Evolutionary conservation across 805 yeast species (phyloP).

Genomic region (Debaryomyces castellii): DNA sequence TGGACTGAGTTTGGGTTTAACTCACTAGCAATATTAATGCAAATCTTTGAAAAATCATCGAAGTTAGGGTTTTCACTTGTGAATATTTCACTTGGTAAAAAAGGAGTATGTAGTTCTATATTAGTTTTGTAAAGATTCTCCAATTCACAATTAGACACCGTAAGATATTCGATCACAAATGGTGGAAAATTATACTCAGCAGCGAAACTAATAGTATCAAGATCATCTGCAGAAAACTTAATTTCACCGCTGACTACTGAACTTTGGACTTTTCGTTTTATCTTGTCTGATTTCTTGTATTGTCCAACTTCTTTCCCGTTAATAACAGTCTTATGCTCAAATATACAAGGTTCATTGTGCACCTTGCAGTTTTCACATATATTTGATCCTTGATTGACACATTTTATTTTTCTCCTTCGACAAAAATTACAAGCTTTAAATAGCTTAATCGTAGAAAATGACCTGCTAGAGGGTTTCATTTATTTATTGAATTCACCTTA

Average conservation of each 20-base stretch:
- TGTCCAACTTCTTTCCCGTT: not conserved
- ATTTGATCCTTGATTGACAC: constrained; percentile 7
- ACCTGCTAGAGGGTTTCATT: not conserved
- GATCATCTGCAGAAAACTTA: not conserved
- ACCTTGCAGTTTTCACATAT: constrained; percentile 15
- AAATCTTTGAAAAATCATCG: constrained; percentile 14
- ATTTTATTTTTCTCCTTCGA: constrained; percentile 18
- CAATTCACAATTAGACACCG: not conserved
- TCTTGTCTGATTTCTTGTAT: not conserved
- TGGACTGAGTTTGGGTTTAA: not conserved
- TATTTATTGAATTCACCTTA: not conserved
- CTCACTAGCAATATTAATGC: constrained; percentile 14
- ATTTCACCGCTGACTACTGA: not conserved
- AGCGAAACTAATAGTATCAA: not conserved
- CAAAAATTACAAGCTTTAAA: constrained; percentile 20
- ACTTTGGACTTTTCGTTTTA: not conserved
- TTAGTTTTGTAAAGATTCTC: not conserved
- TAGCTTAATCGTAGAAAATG: constrained; percentile 8
- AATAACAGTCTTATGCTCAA: constrained; percentile 15
- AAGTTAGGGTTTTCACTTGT: constrained; percentile 1
- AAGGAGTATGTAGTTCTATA: constrained; percentile 21
- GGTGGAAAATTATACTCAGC: not conserved
- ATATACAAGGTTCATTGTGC: constrained; percentile 13
- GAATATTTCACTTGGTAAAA: constrained; percentile 12
- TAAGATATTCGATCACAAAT: not conserved